Percentiles rank a stretch among this genome's conserved stretches.
Evolutionary conservation across 2,329 filamentous ascomycete species (phyloP).

Genomic region (Hymenotorrendiella dingleyae): DNA sequence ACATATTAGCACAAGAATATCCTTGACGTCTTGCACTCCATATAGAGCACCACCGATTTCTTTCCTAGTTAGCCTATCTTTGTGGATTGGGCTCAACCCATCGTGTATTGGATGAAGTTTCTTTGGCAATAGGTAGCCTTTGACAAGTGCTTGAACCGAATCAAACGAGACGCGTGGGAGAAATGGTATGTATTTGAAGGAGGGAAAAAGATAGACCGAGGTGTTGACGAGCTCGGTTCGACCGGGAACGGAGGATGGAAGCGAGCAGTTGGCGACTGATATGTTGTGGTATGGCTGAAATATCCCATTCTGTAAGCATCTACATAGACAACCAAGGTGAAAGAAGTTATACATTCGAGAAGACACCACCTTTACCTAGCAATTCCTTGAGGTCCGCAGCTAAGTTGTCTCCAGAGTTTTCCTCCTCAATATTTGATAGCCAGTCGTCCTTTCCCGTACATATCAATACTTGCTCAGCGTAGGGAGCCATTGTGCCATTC

Average conservation of each 20-base stretch:
- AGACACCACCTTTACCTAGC: slow-evolving; percentile 59
- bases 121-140: slow-evolving; percentile 59
- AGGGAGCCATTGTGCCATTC: slow-evolving; percentile 70
- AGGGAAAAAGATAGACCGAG: slow-evolving; percentile 73
- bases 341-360: slow-evolving; percentile 54
- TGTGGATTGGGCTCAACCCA: slow-evolving; percentile 49
- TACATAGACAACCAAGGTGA: too few species aligned
- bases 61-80: slow-evolving; percentile 45
- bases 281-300: slow-evolving; percentile 78
- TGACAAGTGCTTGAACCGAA: slow-evolving; percentile 50
- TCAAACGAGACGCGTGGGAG: slow-evolving; percentile 58
- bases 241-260: slow-evolving; percentile 45
- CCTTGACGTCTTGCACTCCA: slow-evolving; percentile 55
- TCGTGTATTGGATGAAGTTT: slow-evolving; percentile 58
- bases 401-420: slow-evolving; percentile 60
- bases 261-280: slow-evolving; percentile 69
- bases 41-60: slow-evolving; percentile 47
- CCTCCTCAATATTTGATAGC: slow-evolving; percentile 79
- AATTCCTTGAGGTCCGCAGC: slow-evolving; percentile 67
- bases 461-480: slow-evolving; percentile 76
- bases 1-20: slow-evolving; percentile 78
- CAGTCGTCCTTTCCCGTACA: slow-evolving; percentile 78
- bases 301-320: too few species aligned
- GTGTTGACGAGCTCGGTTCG: slow-evolving; percentile 42
- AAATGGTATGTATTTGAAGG: slow-evolving; percentile 72